phyloP scores from a whole-genome alignment of 805 yeast species.

The Monosporozyma yasuniensis region DNA sequence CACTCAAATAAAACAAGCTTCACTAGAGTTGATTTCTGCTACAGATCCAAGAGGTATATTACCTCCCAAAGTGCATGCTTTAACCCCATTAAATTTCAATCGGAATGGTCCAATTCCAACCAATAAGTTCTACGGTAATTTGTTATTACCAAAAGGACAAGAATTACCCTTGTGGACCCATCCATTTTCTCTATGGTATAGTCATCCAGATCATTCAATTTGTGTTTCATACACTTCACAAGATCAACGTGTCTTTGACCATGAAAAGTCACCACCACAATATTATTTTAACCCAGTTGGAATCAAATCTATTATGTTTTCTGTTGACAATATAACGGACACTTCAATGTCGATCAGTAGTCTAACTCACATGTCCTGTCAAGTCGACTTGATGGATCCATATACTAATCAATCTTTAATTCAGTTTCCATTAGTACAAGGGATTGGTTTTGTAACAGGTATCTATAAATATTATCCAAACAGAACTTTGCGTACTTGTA shows the following conservation, averaged over 20 bases:
- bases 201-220: constrained; percentile 43
- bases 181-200: constrained; percentile 69
- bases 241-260: constrained; percentile 61
- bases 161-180: constrained; percentile 65
- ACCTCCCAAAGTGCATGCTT: constrained; percentile 22
- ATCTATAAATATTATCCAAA: constrained; percentile 27
- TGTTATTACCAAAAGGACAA: constrained; percentile 56
- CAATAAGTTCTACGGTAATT: constrained; percentile 70
- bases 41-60: constrained; percentile 39
- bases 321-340: constrained; percentile 31
- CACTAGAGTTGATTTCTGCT: constrained; percentile 4
- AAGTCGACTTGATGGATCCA: neutral
- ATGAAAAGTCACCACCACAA: constrained; percentile 48
- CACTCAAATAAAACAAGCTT: neutral
- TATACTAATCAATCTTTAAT: constrained; percentile 20
- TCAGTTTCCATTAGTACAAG: constrained; percentile 61
- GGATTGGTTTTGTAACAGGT: constrained; percentile 74
- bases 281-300: constrained; percentile 63
- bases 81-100: constrained; percentile 28
- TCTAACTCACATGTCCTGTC: constrained; percentile 2
- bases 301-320: constrained; percentile 47
- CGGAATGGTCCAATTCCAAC: constrained; percentile 49
- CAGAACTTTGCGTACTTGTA: neutral
- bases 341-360: constrained; percentile 31
- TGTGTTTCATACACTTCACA: constrained; percentile 57